Base-by-base conservation (phyloP, 2,329 filamentous ascomycete genomes). In the Fusarium sp. region DNA sequence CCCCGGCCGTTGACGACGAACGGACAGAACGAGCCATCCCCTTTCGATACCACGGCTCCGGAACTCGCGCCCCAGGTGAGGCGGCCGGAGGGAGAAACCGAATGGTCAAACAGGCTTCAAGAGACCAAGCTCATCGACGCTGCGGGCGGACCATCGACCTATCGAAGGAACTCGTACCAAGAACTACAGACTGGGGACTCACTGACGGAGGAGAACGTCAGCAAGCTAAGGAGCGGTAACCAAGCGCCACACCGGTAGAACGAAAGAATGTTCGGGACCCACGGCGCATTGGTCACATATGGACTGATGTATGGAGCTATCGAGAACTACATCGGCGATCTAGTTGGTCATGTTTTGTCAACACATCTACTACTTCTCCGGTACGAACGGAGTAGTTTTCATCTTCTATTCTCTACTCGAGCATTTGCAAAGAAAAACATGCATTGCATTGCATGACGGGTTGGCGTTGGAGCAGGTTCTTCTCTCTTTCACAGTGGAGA, bases 121-220 rank as follows among this genome's bases (percentile, higher is more conserved):
- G 85, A 86, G 71, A 86, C 82, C 43, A 87, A 87, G 74, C 76
- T 87, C 52, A 84, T 87, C 61, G 86, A 84, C 54, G 85, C 86
- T 3, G 86, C 85, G 0, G 85, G 85, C 6, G 82, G 82, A 7
- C 79, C 81, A 27, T 73, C 80, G 7, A 79, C 72, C 30, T 80
- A 80, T 52, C 74, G 81, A n/a, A 78, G 76, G 17, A 81, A 78
- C 33, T 82, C 81, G 9, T 82, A 82, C 32, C 80, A 84, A 11
- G 83, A 82, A 43, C 68, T 77, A 30, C 77, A 81, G 12, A 66
- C 76, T 9, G 84, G 84, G 4, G 86, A 88, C 64, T 84, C 84
- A 6, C 74, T 90, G 70, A 90, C 88, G 1, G 85, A 88, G 70
- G 88, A 88, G 76, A 90, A 90, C 72, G 81, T 90, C 56, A 87